A percentile compares a stretch with the other conserved stretches of the same genome.
phyloP scores from a whole-genome alignment of 805 yeast genomes.

The Pichia thaimueangensis region DNA sequence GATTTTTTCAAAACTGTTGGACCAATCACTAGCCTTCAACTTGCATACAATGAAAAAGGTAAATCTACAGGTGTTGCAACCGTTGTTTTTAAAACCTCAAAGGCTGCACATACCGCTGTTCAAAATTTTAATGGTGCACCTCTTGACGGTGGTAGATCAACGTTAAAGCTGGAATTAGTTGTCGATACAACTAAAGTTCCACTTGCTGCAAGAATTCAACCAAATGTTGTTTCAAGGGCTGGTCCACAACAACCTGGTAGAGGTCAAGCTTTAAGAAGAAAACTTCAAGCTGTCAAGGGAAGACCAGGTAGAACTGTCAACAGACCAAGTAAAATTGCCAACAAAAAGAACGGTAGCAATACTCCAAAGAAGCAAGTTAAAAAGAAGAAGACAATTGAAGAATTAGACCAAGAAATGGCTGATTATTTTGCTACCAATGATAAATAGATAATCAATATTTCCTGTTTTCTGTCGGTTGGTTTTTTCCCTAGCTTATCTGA shows the following conservation, averaged over 20 bases:
- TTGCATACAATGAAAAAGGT: slow-evolving; percentile 82
- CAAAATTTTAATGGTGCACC: slow-evolving; percentile 87
- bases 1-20: slow-evolving; percentile 91
- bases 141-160: slow-evolving; percentile 78
- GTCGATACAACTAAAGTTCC: slow-evolving; percentile 78
- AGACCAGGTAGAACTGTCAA: slow-evolving; percentile 32
- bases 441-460: slow-evolving; percentile 6
- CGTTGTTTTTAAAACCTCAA: slow-evolving; percentile 62
- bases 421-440: slow-evolving; percentile 73
- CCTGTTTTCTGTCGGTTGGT: no score
- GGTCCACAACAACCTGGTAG: neutral
- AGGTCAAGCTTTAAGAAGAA: slow-evolving; percentile 35
- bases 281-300: slow-evolving; percentile 33
- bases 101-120: slow-evolving; percentile 72
- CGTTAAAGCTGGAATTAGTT: slow-evolving; percentile 72
- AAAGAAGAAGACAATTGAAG: slow-evolving; percentile 73
- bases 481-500: no score
- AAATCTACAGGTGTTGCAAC: slow-evolving; percentile 90
- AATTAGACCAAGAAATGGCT: slow-evolving; percentile 96
- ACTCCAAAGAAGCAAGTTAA: slow-evolving; percentile 32
- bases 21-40: slow-evolving; percentile 62
- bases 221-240: slow-evolving; percentile 29
- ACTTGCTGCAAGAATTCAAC: slow-evolving; percentile 64
- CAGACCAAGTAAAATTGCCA: slow-evolving; percentile 18
- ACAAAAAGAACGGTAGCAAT: slow-evolving; percentile 1